Base-by-base conservation (phyloP, 2,329 filamentous ascomycete genomes). In the Parasarocladium wereldwijsianum region DNA sequence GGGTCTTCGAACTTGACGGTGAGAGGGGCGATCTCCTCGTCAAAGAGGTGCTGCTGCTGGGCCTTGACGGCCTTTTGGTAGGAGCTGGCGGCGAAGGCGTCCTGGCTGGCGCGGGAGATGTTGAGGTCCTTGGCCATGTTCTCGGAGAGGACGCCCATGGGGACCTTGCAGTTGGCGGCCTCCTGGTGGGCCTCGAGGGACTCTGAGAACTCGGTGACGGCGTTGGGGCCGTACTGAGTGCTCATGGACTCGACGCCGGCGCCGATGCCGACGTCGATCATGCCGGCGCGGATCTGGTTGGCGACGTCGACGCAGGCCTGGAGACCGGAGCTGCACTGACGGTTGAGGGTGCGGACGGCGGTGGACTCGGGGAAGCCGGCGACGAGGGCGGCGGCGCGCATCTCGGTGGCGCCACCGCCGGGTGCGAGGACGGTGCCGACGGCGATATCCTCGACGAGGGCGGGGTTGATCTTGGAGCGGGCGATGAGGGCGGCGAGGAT, bases 211-310 rank as follows among this genome's bases (percentile, higher is more conserved):
- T 96, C 90, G 37, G 76, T 72, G 11, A 96, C 87, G 37, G 90
- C 90, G 25, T 64, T 66, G 15, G 87, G 86, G 19, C 87, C 90
- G 53, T 96, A 96, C 50, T 94, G 81, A 34, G 67, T 66, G 47
- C 73, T 82, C 90, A 98, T 98, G 64, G 81, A 90, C 72, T 98
- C 90, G 15, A 93, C 85, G 47, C 90, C 90, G 13, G 86, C 86
- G 42, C 87, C 90, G 43, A 96, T 74, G 43, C 90, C 90, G 38
- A 96, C 60, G 41, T 96, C 87, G 48, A 96, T 96, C 80, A 93
- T 93, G 45, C 86, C 90, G 5, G 73, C 53, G 48, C 72, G 73
- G 59, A 98, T 92, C 43, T 83, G 82, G 62, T 96, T 93, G 42
- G 87, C 87, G 47, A 96, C 78, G 52, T 96, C 87, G 36, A 90